Evolutionary conservation across 208 protist genomes (phyloP), one percentile per base, ranked within the genome.

Genomic region (Porcisia hertigi): DNA sequence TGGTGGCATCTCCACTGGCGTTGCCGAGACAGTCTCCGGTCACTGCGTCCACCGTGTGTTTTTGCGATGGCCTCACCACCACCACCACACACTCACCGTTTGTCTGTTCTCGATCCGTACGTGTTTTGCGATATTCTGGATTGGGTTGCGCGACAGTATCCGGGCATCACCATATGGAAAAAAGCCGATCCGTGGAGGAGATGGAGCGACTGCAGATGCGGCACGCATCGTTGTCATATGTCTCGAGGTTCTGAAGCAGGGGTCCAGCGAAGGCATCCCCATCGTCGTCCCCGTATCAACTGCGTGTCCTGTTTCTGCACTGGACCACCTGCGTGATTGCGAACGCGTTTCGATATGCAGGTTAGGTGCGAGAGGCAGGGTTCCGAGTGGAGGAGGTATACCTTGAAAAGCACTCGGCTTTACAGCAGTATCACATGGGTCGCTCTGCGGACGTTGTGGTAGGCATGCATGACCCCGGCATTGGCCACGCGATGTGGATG

Each of bases 401-500:
- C 47, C 67, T 86, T n/a, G 88, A 85, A 57, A 41, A 23, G 14
- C 47, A 88, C 69, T 45, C 78, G 6, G 77, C 81, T 25, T 81
- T 80, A 39, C 82, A 88, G 55, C 86, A 87, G 79, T 86, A 82
- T 73, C 77, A 88, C 65, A 70, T 89, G 3, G 76, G 73, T 8
- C 85, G 85, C 16, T 84, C 85, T 69, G 85, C 88, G 25, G 85
- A 89, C 69, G 75, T 89, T n/a, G 76, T 92, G 63, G 84, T 92
- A 18, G 88, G 81, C 63, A 86, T 87, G 79, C 88, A 92, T 76
- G 88, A 85, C 12, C 79, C 83, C 57, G 84, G 79, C n/a, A 71
- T 92, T 39, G 81, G 80, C 18, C 83, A 88, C 72, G 88, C 82
- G 2, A 63, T 86, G 54, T 89, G 85, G 83, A 89, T 92, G 88